These are phyloP conservation scores for Oleoguttula mirabilis DNA, from an alignment of 495 filamentous ascomycete genomes.

Conservation along the genomic window DNA sequence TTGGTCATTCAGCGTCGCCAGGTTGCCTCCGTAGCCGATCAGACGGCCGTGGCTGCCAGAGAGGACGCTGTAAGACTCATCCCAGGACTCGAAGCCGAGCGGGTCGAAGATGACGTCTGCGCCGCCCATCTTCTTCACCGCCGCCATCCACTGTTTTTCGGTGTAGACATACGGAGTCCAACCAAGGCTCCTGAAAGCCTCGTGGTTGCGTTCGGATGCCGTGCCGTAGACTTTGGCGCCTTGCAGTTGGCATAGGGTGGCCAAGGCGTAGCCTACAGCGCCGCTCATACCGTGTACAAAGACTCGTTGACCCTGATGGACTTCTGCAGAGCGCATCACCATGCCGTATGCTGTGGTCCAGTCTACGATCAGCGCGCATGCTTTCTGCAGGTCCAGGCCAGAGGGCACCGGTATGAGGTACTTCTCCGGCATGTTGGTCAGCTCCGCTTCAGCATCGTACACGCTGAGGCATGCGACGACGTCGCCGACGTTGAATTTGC, in stretches of 20 bases:
- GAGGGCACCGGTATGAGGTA: slow-evolving; percentile 30
- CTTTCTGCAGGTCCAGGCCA: slow-evolving; percentile 27
- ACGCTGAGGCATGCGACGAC: slow-evolving; percentile 30
- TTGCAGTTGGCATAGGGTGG: slow-evolving; percentile 26
- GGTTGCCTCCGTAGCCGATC: slow-evolving; percentile 24
- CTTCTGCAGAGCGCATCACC: slow-evolving; percentile 29
- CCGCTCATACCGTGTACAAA: slow-evolving; percentile 38
- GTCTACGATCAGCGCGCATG: slow-evolving; percentile 27
- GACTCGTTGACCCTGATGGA: slow-evolving; percentile 30
- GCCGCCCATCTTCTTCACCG: slow-evolving; percentile 32
- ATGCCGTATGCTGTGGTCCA: slow-evolving; percentile 36
- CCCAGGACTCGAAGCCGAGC: slow-evolving; percentile 36
- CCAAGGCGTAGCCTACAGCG: slow-evolving; percentile 31
- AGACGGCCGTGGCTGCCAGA: slow-evolving; percentile 9
- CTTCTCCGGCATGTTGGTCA: slow-evolving; percentile 32
- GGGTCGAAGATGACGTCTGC: slow-evolving; percentile 35
- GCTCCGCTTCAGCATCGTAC: slow-evolving; percentile 33
- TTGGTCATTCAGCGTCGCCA: slow-evolving; percentile 14
- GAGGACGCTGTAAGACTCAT: slow-evolving; percentile 34
- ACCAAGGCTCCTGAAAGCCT: slow-evolving; percentile 20
- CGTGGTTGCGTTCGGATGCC: slow-evolving; percentile 32
- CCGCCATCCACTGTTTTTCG: slow-evolving; percentile 35
- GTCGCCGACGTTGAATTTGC: slow-evolving; percentile 26
- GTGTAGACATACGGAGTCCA: slow-evolving; percentile 33
- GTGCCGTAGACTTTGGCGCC: slow-evolving; percentile 37